Base-by-base conservation (phyloP, 176 grass and related monocot genomes). In the Saccharum officinarum region DNA sequence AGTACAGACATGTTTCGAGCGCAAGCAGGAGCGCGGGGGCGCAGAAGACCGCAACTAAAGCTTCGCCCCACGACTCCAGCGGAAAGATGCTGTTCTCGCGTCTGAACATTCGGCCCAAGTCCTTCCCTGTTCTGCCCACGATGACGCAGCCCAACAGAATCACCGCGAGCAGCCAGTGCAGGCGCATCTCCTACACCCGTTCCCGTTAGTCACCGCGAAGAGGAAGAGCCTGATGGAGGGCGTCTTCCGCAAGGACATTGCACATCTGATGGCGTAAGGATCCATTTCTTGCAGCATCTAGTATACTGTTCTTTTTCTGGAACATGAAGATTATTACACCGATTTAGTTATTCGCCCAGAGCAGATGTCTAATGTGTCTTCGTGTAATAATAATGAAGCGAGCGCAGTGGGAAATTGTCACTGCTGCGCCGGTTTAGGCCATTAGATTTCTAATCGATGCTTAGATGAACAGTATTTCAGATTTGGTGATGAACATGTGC, bases 231-330 rank as follows among this genome's bases (percentile, higher is more conserved):
- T 92, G 30, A 68, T 91, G 22, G 77, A 90, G 49, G 66, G 91
- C 5, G 84, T 98, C 88, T 88, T 98, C 57, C 90, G 93, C 52
- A 90, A 98, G 75, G 97, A 98, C 88, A 94, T 98, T 81, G 91
- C 88, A 0, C 89, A 94, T 63, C 88, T 93, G 76, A 92, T 98
- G 93, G 86, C 74, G 81, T 89, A 68, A 79, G 44, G 74, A 39
- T 45, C 28, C 49, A 10, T 78, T 16, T 18, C 25, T 41, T 40
- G 8, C 70, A 71, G 67, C 49, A 81, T 74, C 26, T 34, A 31
- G 52, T 65, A 44, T 82, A 79, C 47, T 71, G 1, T 57, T 36
- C 78, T 37, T 81, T 38, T 47, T 78, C 22, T 47, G 60, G 69
- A 79, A 83, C 55, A 38, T 39, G 23, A 67, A 79, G 46, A 80